phyloP scores from a whole-genome alignment of 805 yeast genomes.

The Danielia oregonensis region DNA sequence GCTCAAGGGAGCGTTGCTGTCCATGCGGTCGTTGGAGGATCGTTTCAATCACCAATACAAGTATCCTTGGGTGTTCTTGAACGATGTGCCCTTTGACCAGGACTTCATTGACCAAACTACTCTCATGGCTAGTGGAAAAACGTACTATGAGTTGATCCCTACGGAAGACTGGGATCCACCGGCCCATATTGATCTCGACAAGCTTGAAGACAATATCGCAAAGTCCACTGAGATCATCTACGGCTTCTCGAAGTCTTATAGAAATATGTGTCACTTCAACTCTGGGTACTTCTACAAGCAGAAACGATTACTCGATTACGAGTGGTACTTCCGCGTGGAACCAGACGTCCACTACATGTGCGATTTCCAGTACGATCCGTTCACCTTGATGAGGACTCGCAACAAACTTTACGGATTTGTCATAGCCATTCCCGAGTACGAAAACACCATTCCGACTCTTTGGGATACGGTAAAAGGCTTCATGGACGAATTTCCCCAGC shows the following conservation, averaged over 20 bases:
- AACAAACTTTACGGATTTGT: conserved; percentile 50
- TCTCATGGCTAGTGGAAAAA: conserved; percentile 42
- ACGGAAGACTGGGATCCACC: conserved; percentile 40
- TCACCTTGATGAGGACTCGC: conserved; percentile 37
- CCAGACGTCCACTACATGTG: conserved; percentile 55
- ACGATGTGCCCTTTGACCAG: conserved; percentile 40
- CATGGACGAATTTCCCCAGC: conserved; percentile 41
- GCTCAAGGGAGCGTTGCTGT: conserved; percentile 59
- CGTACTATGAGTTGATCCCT: conserved; percentile 40
- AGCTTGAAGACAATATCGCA: conserved; percentile 22
- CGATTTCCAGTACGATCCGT: conserved; percentile 56
- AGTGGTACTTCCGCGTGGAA: conserved; percentile 60
- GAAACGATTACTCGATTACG: conserved; percentile 41
- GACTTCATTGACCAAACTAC: conserved; percentile 41
- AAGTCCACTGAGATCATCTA: conserved; percentile 31
- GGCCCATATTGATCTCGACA: conserved; percentile 26
- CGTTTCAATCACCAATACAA: conserved; percentile 36
- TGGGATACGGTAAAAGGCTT: conserved; percentile 49
- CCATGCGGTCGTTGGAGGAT: conserved; percentile 43
- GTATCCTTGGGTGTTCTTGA: conserved; percentile 44
- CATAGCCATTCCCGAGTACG: conserved; percentile 48
- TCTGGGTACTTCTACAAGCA: conserved; percentile 58
- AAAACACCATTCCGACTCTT: conserved; percentile 48
- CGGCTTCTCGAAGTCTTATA: conserved; percentile 49
- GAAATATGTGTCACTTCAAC: conserved; percentile 74